Conservation (phyloP, 2,329 filamentous ascomycete species). For the Zymoseptoria ardabiliae region DNA sequence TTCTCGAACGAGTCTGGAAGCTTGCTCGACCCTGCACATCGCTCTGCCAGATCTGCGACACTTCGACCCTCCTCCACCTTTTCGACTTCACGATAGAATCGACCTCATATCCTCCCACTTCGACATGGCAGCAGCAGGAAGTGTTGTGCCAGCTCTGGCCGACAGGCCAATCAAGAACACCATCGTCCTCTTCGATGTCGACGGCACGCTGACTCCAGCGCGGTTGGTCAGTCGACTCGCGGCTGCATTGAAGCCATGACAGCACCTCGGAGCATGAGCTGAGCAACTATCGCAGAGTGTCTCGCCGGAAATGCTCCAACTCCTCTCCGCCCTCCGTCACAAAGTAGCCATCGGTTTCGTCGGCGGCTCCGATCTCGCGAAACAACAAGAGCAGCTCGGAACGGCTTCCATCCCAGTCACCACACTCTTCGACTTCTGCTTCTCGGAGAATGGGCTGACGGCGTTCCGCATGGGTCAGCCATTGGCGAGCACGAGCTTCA, state of each 20-base stretch:
- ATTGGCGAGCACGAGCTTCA: slow-evolving; percentile 77
- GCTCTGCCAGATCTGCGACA: not conserved
- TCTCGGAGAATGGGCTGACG: slow-evolving; percentile 91
- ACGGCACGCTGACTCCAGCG: slow-evolving; percentile 80
- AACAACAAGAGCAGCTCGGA: slow-evolving; percentile 95
- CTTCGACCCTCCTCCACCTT: not conserved
- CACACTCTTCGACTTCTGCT: slow-evolving; percentile 92
- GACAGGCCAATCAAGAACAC: slow-evolving; percentile 87
- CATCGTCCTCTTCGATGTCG: slow-evolving; percentile 92
- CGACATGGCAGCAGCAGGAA: slow-evolving; percentile 31
- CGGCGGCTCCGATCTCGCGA: slow-evolving; percentile 81
- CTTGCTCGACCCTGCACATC: not conserved
- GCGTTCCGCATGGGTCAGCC: slow-evolving; percentile 75
- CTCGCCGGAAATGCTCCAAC: slow-evolving; percentile 72
- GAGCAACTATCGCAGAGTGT: slow-evolving; percentile 34
- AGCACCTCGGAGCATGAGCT: not conserved
- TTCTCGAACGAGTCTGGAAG: not conserved
- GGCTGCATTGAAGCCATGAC: not conserved
- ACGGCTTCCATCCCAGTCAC: slow-evolving; percentile 61
- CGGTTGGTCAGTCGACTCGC: slow-evolving; percentile 53
- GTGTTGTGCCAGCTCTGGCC: slow-evolving; percentile 64
- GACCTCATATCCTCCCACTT: slow-evolving; percentile 1
- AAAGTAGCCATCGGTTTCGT: slow-evolving; percentile 88
- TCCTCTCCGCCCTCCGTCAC: slow-evolving; percentile 73
- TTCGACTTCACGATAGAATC: not conserved